phyloP scores from a whole-genome alignment of 2,329 filamentous ascomycete genomes.

The Aspergillus thermomutatus region DNA sequence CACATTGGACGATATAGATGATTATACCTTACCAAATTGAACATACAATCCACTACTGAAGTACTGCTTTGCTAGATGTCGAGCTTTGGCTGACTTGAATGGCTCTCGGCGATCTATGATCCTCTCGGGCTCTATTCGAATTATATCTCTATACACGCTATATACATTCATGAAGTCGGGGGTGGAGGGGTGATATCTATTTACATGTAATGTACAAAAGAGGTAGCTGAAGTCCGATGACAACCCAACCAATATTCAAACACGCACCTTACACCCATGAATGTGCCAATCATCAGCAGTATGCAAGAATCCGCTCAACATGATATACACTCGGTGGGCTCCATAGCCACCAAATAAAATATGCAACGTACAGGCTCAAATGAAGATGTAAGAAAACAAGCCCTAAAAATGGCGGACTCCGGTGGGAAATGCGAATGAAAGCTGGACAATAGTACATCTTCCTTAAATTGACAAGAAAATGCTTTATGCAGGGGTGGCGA shows the following conservation, averaged over 20 bases:
- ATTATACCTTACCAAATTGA: not conserved
- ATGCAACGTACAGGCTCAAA: not conserved
- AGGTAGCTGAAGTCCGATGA: not conserved
- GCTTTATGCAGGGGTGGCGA: not conserved
- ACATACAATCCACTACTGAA: not conserved
- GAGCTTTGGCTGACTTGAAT: not conserved
- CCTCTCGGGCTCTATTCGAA: not conserved
- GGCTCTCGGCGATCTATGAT: not conserved
- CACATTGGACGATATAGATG: not conserved
- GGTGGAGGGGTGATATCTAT: constrained; percentile 4
- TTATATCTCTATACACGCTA: not conserved
- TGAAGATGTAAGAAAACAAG: not conserved
- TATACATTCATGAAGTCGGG: constrained; percentile 3
- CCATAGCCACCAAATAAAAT: not conserved
- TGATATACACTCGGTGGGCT: not conserved
- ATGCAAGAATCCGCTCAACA: not conserved
- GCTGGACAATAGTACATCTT: not conserved
- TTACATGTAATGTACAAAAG: constrained; percentile 15
- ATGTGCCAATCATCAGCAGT: not conserved
- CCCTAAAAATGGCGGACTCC: not conserved
- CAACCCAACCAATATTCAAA: not conserved
- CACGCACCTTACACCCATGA: not conserved
- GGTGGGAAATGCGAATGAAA: not conserved
- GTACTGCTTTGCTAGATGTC: not conserved
- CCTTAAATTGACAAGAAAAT: not conserved